phyloP scores from a whole-genome alignment of 768 basidiomycete genomes.

The Lactarius akahatsu region DNA sequence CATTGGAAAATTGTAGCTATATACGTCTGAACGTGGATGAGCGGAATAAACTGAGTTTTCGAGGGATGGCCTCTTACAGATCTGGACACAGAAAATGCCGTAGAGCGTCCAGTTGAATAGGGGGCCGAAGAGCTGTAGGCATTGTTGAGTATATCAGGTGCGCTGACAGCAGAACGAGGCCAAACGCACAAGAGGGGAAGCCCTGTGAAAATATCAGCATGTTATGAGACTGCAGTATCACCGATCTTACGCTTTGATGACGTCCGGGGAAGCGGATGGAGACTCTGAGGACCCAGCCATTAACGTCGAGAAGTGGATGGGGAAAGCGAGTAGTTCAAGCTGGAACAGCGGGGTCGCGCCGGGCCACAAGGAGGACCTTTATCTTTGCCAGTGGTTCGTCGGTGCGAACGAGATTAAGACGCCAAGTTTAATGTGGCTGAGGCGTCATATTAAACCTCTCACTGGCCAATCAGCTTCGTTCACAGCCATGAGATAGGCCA shows the following conservation, averaged over 20 bases:
- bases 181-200: neutral
- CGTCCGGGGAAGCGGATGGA: neutral
- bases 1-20: neutral
- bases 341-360: neutral
- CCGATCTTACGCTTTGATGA: neutral
- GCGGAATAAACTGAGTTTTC: neutral
- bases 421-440: neutral
- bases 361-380: neutral
- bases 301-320: neutral
- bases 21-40: neutral
- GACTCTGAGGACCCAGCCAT: neutral
- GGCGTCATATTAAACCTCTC: neutral
- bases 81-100: conserved; percentile 4
- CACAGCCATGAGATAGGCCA: neutral
- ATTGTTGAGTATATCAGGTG: neutral
- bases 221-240: neutral
- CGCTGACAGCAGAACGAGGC: neutral
- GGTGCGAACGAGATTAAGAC: neutral
- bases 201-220: neutral
- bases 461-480: neutral
- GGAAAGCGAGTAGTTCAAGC: too few relatives aligned
- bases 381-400: neutral
- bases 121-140: neutral
- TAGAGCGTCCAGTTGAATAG: neutral
- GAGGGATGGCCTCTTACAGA: neutral